Evolutionary conservation across 2,329 filamentous ascomycete genomes (phyloP).

Genomic region (Arthroderma sp.): DNA sequence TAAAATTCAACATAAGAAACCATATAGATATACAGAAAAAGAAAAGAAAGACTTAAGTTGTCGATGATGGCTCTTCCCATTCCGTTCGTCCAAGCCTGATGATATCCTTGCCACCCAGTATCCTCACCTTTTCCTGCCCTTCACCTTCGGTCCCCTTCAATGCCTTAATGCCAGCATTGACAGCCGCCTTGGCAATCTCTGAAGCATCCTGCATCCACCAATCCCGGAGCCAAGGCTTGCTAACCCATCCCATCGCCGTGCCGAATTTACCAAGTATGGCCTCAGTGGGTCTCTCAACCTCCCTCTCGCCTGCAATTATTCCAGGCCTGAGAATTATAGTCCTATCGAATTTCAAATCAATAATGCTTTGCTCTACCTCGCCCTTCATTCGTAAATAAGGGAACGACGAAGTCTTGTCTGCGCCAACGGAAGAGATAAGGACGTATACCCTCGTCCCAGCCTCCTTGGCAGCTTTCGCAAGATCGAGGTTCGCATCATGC

Average conservation of each 20-base stretch:
- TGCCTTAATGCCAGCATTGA: constrained; percentile 26
- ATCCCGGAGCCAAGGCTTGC: constrained; percentile 44
- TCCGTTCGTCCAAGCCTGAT: constrained; percentile 18
- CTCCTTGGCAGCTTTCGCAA: constrained; percentile 61
- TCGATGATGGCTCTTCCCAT: constrained; percentile 11
- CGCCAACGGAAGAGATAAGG: constrained; percentile 50
- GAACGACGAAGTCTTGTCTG: constrained; percentile 40
- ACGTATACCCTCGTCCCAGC: constrained; percentile 63
- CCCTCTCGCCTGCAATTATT: constrained; percentile 57
- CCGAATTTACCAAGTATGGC: constrained; percentile 44
- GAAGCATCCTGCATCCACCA: constrained; percentile 52
- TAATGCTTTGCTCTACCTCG: constrained; percentile 68
- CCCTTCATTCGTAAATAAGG: constrained; percentile 63
- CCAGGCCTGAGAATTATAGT: constrained; percentile 64
- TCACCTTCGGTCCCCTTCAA: constrained; percentile 26
- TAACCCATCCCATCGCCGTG: constrained; percentile 41
- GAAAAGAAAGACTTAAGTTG: too few species aligned
- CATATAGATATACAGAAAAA: too few species aligned
- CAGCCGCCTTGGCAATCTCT: constrained; percentile 27
- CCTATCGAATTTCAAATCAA: constrained; percentile 59
- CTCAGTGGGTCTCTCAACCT: constrained; percentile 48
- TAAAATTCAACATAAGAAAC: too few species aligned
- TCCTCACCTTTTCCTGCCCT: constrained; percentile 29
- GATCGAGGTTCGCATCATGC: constrained; percentile 68
- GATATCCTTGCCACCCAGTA: constrained; percentile 26